These are phyloP conservation scores for Exutisphaerella laricina DNA, from an alignment of 2,329 filamentous ascomycete species.

Conservation along the genomic window DNA sequence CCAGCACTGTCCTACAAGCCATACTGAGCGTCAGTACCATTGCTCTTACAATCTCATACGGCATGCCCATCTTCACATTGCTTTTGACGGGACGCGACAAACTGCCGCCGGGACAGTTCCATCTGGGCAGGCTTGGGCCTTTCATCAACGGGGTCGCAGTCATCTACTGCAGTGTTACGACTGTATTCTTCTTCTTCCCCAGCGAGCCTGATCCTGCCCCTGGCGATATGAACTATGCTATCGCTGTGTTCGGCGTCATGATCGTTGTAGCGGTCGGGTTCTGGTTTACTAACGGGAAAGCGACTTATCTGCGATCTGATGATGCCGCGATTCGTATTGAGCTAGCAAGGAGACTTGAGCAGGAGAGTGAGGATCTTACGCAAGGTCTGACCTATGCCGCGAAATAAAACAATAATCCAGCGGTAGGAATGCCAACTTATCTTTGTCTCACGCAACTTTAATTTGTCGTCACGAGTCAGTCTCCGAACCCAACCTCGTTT, in stretches of 20 bases:
- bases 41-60: slow-evolving; percentile 40
- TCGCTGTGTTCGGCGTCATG: slow-evolving; percentile 54
- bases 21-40: slow-evolving; percentile 41
- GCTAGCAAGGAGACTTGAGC: slow-evolving; percentile 16
- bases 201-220: slow-evolving; percentile 40
- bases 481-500: too few relatives aligned
- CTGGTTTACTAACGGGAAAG: slow-evolving; percentile 47
- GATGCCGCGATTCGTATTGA: slow-evolving; percentile 22
- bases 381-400: too few relatives aligned
- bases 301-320: slow-evolving; percentile 31
- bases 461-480: too few relatives aligned
- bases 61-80: slow-evolving; percentile 36
- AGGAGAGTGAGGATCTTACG: too few relatives aligned
- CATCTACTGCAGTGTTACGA: slow-evolving; percentile 49
- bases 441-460: too few relatives aligned
- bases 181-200: slow-evolving; percentile 54
- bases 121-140: slow-evolving; percentile 37
- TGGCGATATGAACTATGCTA: slow-evolving; percentile 54
- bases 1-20: slow-evolving; percentile 40
- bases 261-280: slow-evolving; percentile 46
- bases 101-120: slow-evolving; percentile 42
- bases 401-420: too few relatives aligned
- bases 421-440: too few relatives aligned
- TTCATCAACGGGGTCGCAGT: slow-evolving; percentile 41
- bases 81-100: slow-evolving; percentile 48